phyloP scores from a whole-genome alignment of 306 rosid species.

The Cucurbita maxima region DNA sequence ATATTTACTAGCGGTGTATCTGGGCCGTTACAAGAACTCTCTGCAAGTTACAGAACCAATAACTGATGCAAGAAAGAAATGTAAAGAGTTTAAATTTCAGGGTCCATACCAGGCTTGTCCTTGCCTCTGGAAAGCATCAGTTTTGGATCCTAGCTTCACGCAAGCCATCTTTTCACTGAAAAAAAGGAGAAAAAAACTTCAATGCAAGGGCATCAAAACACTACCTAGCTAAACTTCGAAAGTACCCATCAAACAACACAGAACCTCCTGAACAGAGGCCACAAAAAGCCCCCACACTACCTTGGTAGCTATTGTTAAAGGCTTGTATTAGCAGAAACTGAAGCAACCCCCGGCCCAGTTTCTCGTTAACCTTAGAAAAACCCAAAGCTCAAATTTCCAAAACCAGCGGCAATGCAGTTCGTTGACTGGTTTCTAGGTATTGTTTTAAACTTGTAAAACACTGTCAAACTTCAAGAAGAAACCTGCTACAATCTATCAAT shows the following conservation, averaged over 20 bases:
- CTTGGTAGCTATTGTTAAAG: not conserved
- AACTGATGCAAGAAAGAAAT: not conserved
- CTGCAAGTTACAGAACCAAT: not conserved
- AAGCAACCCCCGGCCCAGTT: not conserved
- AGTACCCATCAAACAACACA: conserved; percentile 11
- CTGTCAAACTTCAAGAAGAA: not conserved
- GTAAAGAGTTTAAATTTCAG: not conserved
- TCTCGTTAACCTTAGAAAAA: not conserved
- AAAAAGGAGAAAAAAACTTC: not conserved
- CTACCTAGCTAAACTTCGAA: not conserved
- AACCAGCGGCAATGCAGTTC: conserved; percentile 38
- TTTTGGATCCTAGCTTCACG: conserved; percentile 87
- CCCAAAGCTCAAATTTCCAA: conserved; percentile 8
- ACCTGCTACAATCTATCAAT: conserved; percentile 15
- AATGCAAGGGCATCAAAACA: conserved; percentile 5
- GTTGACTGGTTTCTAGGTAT: conserved; percentile 12
- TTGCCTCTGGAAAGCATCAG: conserved; percentile 87
- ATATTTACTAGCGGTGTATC: too few relatives aligned
- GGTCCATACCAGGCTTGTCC: conserved; percentile 88
- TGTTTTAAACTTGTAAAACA: not conserved
- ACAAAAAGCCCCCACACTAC: conserved; percentile 1
- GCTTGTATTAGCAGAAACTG: not conserved
- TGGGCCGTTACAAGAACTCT: too few relatives aligned
- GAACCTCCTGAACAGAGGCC: conserved; percentile 6
- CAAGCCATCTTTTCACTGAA: conserved; percentile 52